Evolutionary conservation across 768 basidiomycete genomes (phyloP), one percentile per base, ranked within the genome.

Genomic region (Nevesoporus exiguus): DNA sequence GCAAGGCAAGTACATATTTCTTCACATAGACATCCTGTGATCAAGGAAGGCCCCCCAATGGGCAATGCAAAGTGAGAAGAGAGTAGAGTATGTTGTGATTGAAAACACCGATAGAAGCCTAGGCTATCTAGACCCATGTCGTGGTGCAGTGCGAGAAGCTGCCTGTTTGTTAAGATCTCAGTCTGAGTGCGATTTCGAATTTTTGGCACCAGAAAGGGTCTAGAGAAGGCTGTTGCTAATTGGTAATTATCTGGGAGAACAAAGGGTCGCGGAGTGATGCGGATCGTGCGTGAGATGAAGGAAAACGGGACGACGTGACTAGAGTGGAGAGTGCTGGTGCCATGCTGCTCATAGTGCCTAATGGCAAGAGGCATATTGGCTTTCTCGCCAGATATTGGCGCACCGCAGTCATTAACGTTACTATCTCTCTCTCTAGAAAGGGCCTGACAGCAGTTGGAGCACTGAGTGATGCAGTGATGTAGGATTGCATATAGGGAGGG

Each of bases 31-130:
- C n/a, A n/a, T n/a, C n/a, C n/a, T n/a, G 30, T 22, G 44, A 46
- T 46, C 29, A 30, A 31, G 44, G 43, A 29, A 44, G 42, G 15
- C 39, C 27, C 27, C n/a, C 27, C 27, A 29, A 13, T 10, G 14
- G 47, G 47, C 36, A 27, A 49, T 25, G 27, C 47, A n/a, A 27
- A 39, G 2, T 14, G 27, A 49, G 48, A 46, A 46, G 30, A 21
- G 29, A 11, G 13, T 5, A 19, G n/a, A n/a, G n/a, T 7, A 31
- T 19, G 29, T 30, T 5, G 27, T 13, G 11, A 13, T 41, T 51
- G 58, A 15, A 17, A 27, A 21, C 57, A 13, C 57, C 58, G 57
- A 42, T 49, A 30, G 58, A 59, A 57, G 48, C 14, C 22, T n/a
- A n/a, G n/a, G n/a, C 13, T n/a, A n/a, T 47, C 21, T 22, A 17